These are phyloP conservation scores for Infundibulicybe gibba DNA, from an alignment of 768 basidiomycete species.

Conservation along the genomic window DNA sequence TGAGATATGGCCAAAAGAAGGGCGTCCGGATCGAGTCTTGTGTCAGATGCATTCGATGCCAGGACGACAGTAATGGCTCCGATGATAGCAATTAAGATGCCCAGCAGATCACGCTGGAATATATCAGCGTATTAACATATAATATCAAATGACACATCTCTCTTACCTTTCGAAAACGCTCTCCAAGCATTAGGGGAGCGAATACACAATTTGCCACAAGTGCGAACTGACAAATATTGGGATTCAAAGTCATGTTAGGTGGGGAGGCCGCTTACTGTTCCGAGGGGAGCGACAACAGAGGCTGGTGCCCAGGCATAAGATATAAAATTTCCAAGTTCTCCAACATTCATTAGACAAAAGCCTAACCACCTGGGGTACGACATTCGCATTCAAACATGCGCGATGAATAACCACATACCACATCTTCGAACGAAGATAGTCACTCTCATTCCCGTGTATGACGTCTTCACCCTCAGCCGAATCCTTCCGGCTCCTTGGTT, in stretches of 20 bases:
- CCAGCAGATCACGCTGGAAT: constrained; percentile 68
- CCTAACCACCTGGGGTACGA: constrained; percentile 73
- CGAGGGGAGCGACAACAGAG: constrained; percentile 91
- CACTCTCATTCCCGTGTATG: constrained; percentile 53
- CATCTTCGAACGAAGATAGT: constrained; percentile 80
- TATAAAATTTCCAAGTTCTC: constrained; percentile 88
- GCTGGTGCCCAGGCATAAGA: constrained; percentile 90
- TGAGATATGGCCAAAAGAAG: constrained; percentile 69
- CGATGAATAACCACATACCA: constrained; percentile 46
- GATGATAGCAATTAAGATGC: constrained; percentile 75
- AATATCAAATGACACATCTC: constrained; percentile 13
- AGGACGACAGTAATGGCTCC: constrained; percentile 94
- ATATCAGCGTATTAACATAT: constrained; percentile 10
- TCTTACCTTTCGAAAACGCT: constrained; percentile 73
- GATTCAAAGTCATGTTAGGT: constrained; percentile 5
- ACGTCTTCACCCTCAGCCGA: constrained; percentile 13
- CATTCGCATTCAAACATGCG: background rate
- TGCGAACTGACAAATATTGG: constrained; percentile 56
- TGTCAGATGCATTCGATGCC: constrained; percentile 68
- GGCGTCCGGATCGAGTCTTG: constrained; percentile 61
- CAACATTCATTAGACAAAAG: constrained; percentile 84
- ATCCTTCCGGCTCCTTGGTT: constrained; percentile 14
- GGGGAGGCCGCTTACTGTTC: constrained; percentile 64
- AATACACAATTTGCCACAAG: constrained; percentile 95
- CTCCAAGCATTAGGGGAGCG: constrained; percentile 79